Evolutionary conservation across 352 stramenopile genomes (phyloP).

Genomic region (Phytopythium ostracodes): DNA sequence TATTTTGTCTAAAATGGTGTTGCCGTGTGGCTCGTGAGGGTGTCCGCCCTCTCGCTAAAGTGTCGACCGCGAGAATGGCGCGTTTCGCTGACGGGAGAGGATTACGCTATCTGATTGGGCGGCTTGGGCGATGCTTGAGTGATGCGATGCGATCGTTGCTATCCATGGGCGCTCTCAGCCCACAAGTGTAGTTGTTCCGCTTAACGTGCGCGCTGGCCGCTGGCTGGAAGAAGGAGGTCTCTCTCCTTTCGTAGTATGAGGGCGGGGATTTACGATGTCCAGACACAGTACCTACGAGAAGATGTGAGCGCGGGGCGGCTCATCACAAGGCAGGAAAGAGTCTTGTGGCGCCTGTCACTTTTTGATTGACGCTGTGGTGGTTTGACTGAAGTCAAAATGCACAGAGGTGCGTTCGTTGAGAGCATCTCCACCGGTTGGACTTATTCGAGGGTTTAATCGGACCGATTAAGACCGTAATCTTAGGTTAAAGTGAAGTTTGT

Average conservation of each 20-base stretch:
- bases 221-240: too few species aligned
- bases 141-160: neutral
- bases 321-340: neutral
- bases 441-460: too few species aligned
- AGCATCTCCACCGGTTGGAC: too few species aligned
- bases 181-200: neutral
- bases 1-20: neutral
- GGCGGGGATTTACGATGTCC: too few species aligned
- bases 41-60: conserved; percentile 4
- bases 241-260: too few species aligned
- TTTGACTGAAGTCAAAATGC: neutral
- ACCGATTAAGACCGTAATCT: too few species aligned
- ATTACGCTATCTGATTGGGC: conserved; percentile 9
- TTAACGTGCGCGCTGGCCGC: too few species aligned
- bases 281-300: too few species aligned
- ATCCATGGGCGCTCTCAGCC: neutral
- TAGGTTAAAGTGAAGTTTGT: too few species aligned
- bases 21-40: neutral
- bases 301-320: neutral
- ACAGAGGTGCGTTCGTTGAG: neutral
- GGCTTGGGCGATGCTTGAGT: neutral
- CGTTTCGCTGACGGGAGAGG: conserved; percentile 7
- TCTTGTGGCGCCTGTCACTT: neutral
- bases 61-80: neutral
- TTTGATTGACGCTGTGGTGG: neutral